Evolutionary conservation across 306 rosid species (phyloP), one percentile per base, ranked within the genome.

Genomic region (Fagus sylvatica): DNA sequence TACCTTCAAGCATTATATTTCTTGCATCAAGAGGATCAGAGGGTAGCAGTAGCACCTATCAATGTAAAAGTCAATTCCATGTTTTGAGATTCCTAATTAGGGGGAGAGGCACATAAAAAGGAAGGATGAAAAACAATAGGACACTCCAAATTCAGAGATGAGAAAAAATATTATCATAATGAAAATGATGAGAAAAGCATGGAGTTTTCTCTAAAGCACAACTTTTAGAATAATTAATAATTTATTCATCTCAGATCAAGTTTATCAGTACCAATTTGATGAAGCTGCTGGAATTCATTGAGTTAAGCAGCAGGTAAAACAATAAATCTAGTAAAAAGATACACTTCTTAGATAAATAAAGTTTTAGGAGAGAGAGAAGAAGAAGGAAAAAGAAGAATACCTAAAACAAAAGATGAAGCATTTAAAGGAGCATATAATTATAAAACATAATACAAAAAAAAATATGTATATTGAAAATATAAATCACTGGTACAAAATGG

Each of bases 1-100:
- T 84, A 95, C 99, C 99, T 93, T 95, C 99, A 73, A 95, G 92
- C 98, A 95, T 82, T 66, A 95, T 95, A 84, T 95, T 95, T 86
- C 96, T 93, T 34, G 89, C 97, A 86, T 95, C 99, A 74, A 95
- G 88, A 82, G 99, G 98, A 87, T 95, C 99, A 69, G 87, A 89
- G 67, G 99, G 99, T 74, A 95, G 93, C 66, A 95, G 89, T 46
- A 89, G 72, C 75, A 88, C 54, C 99, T 95, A 77, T 55, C 28
- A 78, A 68, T 65, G 55, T 36, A 78, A 48, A 79, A 80, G 73
- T 41, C 41, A 53, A 40, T 43, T 69, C 69, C 16, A 70, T 56
- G 39, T 13, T 57, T 57, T 67, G 72, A 76, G 68, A 73, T 84
- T 82, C 83, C 37, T 56, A 79, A 73, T 64, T 34, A 41, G 40